Evolutionary conservation across 139 green algal genomes (phyloP).

Genomic region (Choricystis sp.): DNA sequence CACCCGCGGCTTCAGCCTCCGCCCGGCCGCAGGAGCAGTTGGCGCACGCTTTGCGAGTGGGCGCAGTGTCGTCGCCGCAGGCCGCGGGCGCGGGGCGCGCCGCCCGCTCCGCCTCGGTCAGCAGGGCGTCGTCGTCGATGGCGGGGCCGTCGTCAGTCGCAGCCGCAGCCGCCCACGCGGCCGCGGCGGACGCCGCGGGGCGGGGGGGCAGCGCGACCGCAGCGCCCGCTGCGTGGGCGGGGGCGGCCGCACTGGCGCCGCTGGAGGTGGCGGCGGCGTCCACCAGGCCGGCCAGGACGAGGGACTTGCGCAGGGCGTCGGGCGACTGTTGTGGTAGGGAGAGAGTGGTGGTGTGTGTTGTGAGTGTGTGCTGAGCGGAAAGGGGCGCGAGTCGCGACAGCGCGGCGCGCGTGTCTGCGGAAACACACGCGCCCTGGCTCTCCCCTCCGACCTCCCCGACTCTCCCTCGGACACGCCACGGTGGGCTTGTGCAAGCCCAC

Average conservation of each 20-base stretch:
- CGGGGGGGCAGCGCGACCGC: neutral
- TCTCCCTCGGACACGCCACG: too few relatives aligned
- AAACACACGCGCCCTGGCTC: too few relatives aligned
- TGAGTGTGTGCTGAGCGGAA: too few relatives aligned
- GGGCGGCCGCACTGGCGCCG: conserved; percentile 35
- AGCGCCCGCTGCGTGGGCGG: conserved; percentile 15
- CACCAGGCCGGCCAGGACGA: conserved; percentile 38
- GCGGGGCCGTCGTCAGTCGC: conserved; percentile 15
- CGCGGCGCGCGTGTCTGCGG: too few relatives aligned
- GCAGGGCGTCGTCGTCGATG: conserved; percentile 81
- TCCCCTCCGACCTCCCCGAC: too few relatives aligned
- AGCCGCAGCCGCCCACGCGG: conserved; percentile 17
- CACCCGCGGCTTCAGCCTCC: conserved; percentile 49
- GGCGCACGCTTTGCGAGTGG: conserved; percentile 75
- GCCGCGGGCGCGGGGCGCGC: conserved; percentile 5
- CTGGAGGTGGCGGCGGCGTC: conserved; percentile 5
- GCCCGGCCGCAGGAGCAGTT: conserved; percentile 90
- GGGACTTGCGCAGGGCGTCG: conserved; percentile 15
- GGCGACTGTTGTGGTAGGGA: too few relatives aligned
- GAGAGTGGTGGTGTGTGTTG: too few relatives aligned
- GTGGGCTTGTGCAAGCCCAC: too few relatives aligned
- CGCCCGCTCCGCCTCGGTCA: conserved; percentile 64
- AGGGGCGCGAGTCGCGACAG: too few relatives aligned
- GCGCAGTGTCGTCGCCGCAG: neutral
- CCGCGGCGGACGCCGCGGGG: neutral